Evolutionary conservation across 2,329 filamentous ascomycete species (phyloP), one percentile per base, ranked within the genome.

Genomic region (Talaromyces sp.): DNA sequence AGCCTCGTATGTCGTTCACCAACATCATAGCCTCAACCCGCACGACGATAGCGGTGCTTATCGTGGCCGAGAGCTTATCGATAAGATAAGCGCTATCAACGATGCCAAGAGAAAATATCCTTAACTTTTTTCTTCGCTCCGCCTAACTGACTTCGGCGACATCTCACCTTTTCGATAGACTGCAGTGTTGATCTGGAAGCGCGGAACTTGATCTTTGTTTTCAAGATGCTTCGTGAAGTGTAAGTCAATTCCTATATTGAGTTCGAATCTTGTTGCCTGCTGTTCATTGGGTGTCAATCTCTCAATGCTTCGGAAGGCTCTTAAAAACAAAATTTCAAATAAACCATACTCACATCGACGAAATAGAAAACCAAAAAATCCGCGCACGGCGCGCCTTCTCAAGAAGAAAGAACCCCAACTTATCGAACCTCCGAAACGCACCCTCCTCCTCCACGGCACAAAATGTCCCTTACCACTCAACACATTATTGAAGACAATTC

Each of bases 321-420:
- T 13, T 1, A 24, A 14, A 45, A 27, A 45, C 22, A 27, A 22
- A 35, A 33, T 19, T 9, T 39, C 19, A 19, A n/a, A n/a, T 5
- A 19, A 43, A n/a, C 7, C 3, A n/a, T 16, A 19, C 22, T 45
- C 31, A 59, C 22, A 43, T 31, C 8, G 60, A 88, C 86, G 68
- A 89, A 88, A 43, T 60, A 88, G 86, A 68, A 89, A 89, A 81
- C 86, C 89, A 66, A 88, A 88, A 73, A 91, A 88, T 80, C 93
- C 94, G 72, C 93, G 95, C 83, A 95, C 93, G 65, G 97, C 97
- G 85, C 90, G 95, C 72, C 93, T 92, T 69, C 88, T 98, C 75
- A 95, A 96, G 77, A 94, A 96, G 81, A 91, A 91, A 74, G 93
- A 92, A 74, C 92, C 95, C 65, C 96, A 97, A 79, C 83, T 88